Base-by-base conservation (phyloP, 2,329 filamentous ascomycete genomes). In the Herpotrichia juniperi region DNA sequence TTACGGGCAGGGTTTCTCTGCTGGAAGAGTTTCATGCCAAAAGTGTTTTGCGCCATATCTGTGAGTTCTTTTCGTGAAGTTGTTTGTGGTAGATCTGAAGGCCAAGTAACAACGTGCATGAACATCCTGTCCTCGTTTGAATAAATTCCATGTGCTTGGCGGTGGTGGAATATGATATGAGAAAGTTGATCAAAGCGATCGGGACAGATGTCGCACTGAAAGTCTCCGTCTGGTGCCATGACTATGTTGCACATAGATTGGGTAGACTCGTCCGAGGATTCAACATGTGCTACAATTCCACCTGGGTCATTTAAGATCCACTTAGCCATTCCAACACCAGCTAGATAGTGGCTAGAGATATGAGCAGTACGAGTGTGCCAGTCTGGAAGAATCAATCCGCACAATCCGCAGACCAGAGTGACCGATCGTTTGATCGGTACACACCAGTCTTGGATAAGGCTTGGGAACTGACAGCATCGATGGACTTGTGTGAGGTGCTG, bases 401-500 rank as follows among this genome's bases (percentile, higher is more conserved):
- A 66, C 8, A 64, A 28, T 19, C 63, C 63, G 30, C 63, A 66
- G 4, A 51, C 25, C 3, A 63, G 17, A n/a, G 42, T 46, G 3
- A 59, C 48, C 12, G 42, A 32, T 10, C 60, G 59, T 12, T 56
- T 40, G 34, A 66, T 52, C n/a, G 55, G 58, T 4, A 53, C 54
- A 32, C 52, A 58, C 62, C 62, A 66, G 3, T 28, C 14, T 22
- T 69, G 72, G 25, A 79, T 73, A 12, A 25, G 72, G 67, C 52
- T 84, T 84, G 53, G 50, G n/a, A 46, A 37, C 26, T 48, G 48
- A 25, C 21, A 24, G 12, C 71, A 69, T 53, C 74, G 69, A 61
- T 81, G 78, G 61, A 80, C 78, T 56, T 80, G 66, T 32, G 75
- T 71, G 19, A 81, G 67, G 55, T 81, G 78, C 57, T 81, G 79